Base-by-base conservation (phyloP, 1,139 yeast species). In the Eremothecium gossypii region DNA sequence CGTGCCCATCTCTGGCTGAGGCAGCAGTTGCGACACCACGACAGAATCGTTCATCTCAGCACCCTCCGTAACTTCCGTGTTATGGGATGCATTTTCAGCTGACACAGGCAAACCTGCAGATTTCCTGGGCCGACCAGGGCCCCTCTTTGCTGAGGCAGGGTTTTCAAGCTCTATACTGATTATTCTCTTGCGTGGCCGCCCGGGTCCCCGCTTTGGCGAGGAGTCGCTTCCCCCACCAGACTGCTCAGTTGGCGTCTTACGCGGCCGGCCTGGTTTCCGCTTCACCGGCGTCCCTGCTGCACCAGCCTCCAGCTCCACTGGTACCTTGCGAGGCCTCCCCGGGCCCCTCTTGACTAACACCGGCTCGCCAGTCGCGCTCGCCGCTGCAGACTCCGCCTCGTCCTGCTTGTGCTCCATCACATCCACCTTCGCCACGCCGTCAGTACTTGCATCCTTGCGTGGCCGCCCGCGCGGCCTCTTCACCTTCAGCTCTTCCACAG, bases 391-490 rank as follows among this genome's bases (percentile, higher is more conserved):
- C n/a, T 34, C 29, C 6, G 29, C 27, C 12, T 10, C n/a, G 8
- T 34, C 37, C 20, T 14, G 17, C 35, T 14, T n/a, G 4, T 5
- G 35, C n/a, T n/a, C 12, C n/a, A n/a, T 6, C 10, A 27, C 14
- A 17, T 34, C 37, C 6, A 3, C 12, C 11, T n/a, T 10, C 20
- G 13, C 6, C 7, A 32, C 12, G 5, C 11, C 13, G 8, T 10
- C 26, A 7, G 27, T 20, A 2, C 1, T n/a, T n/a, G 28, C 29
- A 2, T 31, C 34, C 14, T 41, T 41, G 27, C 30, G 27, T 4
- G 41, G 41, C 27, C 41, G 27, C 12, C 44, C 41, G 11, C 44
- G 33, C 13, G 34, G 38, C 26, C 33, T 36, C 14, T 37, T 38
- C n/a, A 38, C 36, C 20, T 35, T 39, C 29, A 37, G 33, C n/a